Base-by-base conservation (phyloP, 345 rosid species). In the Lumnitzera racemosa region DNA sequence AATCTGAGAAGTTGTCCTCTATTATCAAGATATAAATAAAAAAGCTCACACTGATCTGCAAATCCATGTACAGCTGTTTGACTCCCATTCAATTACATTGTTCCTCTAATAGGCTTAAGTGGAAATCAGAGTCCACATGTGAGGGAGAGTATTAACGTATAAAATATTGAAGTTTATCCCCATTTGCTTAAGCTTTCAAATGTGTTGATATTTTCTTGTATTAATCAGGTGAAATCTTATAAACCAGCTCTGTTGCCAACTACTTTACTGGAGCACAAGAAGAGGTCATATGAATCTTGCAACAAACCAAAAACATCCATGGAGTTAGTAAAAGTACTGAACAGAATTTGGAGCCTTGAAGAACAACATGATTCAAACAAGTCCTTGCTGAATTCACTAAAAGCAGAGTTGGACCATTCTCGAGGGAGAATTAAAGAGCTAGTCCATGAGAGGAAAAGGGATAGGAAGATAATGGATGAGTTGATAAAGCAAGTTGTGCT, bases 291-390 rank as follows among this genome's bases (percentile, higher is more conserved):
- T 2, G 77, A 76, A 46, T 63, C 85, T 25, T 68, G 43, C 43
- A 36, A 7, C 43, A 36, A 73, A 74, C 84, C 83, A 41, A 82
- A 83, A 67, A 74, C 97, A 43, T 90, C 99, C 11, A 76, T 84
- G 0, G 88, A 90, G 79, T 75, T 95, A 61, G 78, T 95, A 57
- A 95, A 86, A 65, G 86, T 95, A 58, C 72, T 94, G 9, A 88
- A 88, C 57, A 82, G 90, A 59, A 90, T 94, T 48, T 86, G 96
- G 96, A 83, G 86, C 74, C 87, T 94, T 11, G 97, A 94, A 77
- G 95, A 94, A 62, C 97, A 84, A 59, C 87, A 88, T 55, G 70
- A 78, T 41, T 85, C 95, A 2, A 87, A 88, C 51, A 58, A 73
- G 72, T 80, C 89, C 24, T 64, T 90, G 73, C 78, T 87, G 56